Evolutionary conservation across 2,329 filamentous ascomycete species (phyloP), one percentile per base, ranked within the genome.

Genomic region (Colletotrichum limetticola): DNA sequence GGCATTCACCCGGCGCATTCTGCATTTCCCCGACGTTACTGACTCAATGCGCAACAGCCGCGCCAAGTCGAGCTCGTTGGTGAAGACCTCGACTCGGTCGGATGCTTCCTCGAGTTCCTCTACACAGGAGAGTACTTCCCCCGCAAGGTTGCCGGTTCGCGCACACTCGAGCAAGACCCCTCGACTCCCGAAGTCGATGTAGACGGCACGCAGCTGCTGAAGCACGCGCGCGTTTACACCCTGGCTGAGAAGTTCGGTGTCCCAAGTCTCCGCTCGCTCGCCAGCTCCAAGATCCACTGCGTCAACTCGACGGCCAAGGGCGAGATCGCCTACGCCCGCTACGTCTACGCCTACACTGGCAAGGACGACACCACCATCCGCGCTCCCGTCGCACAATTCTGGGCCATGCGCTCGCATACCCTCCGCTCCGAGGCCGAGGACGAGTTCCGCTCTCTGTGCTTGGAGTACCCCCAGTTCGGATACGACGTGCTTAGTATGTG

Each of bases 71-170:
- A 92, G 71, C 91, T 97, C 28, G 79, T 86, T 2, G 84, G 88
- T 75, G 92, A 94, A 77, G 89, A 94, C 77, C 82, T 94, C 58
- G 92, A 94, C 75, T 92, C 94, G 26, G 91, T 94, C 68, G 92
- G 93, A 74, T 94, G 91, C 81, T 94, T 95, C 77, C 89, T 97
- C 77, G 93, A 97, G 81, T 97, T 91, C 81, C 90, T 96, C 65
- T 97, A 97, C 84, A 95, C 93, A 1, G 90, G 90, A 80, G 94
- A 97, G 84, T 97, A 98, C 87, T 97, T 96, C 84, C 94, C 95
- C 24, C 88, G 88, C 77, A 90, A 91, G 78, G 80, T 92, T 16
- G 83, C 88, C 19, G 90, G 90, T 66, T 88, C 92, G 77, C 91
- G 91, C 56, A 84, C 87, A 32, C 90, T 97, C 58, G 94, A 97